These are phyloP conservation scores for Fennellomyces sp. DNA, from an alignment of 371 early-diverging fungal species.

Conservation along the genomic window DNA sequence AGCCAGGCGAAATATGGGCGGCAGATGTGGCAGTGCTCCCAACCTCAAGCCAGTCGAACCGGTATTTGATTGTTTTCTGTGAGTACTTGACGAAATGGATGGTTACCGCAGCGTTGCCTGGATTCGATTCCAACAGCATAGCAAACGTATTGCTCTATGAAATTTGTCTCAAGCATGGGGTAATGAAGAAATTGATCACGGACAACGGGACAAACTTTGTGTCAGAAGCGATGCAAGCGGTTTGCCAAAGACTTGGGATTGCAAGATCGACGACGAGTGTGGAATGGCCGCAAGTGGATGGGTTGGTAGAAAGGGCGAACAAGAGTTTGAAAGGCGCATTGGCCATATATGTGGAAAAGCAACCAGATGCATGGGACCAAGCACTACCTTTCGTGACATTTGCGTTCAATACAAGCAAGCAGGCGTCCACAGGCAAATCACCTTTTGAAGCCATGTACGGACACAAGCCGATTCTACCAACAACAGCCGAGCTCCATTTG, in stretches of 20 bases:
- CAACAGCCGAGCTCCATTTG: not conserved
- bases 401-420: constrained; percentile 18
- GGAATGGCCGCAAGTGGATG: constrained; percentile 24
- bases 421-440: constrained; percentile 13
- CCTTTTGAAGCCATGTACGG: constrained; percentile 23
- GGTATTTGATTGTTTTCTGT: constrained; percentile 17
- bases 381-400: constrained; percentile 18
- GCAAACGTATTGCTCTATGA: not conserved
- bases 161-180: not conserved
- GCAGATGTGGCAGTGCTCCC: constrained; percentile 16
- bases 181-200: constrained; percentile 2
- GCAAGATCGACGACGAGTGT: constrained; percentile 9
- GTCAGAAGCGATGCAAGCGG: constrained; percentile 9
- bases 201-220: constrained; percentile 20
- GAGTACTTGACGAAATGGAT: constrained; percentile 5
- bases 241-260: constrained; percentile 9
- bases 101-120: constrained; percentile 10
- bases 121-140: not conserved
- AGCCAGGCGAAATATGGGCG: constrained; percentile 22
- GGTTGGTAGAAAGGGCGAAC: constrained; percentile 22
- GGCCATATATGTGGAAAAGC: constrained; percentile 1
- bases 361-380: constrained; percentile 12
- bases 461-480: constrained; percentile 4
- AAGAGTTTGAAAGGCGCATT: constrained; percentile 13
- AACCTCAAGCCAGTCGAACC: constrained; percentile 2